Evolutionary conservation across 768 basidiomycete species (phyloP), one percentile per base, ranked within the genome.

Genomic region (Russula earlei): DNA sequence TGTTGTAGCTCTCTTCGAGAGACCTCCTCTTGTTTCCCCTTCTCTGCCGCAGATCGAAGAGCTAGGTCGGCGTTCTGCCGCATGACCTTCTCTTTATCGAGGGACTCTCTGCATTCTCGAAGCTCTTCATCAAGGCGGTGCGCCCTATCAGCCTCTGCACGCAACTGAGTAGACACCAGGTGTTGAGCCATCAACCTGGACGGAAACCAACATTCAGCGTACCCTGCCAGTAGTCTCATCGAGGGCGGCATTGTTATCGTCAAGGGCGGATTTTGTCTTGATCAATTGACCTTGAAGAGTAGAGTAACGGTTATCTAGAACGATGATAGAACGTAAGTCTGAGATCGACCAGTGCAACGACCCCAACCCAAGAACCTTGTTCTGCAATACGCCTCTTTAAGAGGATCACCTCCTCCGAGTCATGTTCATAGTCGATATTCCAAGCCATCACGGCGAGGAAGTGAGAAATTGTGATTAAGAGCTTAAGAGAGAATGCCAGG

Each of bases 381-480:
- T 62, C 60, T 15, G 59, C 49, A 42, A 62, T 62, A 2, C 54
- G 62, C 41, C 53, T 62, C 62, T 61, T 62, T 14, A 62, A 46
- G 11, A 38, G 9, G 33, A 57, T 15, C 15, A 61, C 51, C 27
- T 61, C 62, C 25, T 62, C 62, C 17, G 60, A 52, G 43, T 62
- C 62, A 17, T 42, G 44, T 57, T 62, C 62, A 38, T 62, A 60
- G 36, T 56, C 54, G 27, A 59, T 54, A 29, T 38, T 56, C 59
- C 59, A 62, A 20, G 45, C 50, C 55, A 56, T 42, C 41, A 40
- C 55, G 34, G 52, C 56, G 27, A 54, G 52, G 53, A 59, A 52
- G 12, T 10, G 31, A 4, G n/a, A 19, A 46, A n/a, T n/a, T n/a
- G n/a, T n/a, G n/a, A n/a, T n/a, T n/a, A n/a, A 14, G 42, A 44